Evolutionary conservation across 257 asterid genomes (phyloP), one percentile per base, ranked within the genome.

Genomic region (Nicotiana undulata): DNA sequence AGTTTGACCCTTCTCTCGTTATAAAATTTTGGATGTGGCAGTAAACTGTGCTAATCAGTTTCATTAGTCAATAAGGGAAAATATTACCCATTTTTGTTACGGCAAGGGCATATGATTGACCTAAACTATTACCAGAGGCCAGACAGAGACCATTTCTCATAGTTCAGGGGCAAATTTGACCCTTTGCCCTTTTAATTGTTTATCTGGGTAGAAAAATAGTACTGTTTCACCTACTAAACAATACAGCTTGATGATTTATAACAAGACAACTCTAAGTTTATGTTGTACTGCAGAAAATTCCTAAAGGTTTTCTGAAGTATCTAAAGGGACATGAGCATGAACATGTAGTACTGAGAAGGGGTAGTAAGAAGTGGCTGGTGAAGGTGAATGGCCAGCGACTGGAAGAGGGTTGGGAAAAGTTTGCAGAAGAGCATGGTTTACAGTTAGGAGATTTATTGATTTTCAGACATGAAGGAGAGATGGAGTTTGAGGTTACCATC

Each of bases 381-480:
- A 82, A 77, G 60, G 9, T 83, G 8, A 58, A 66, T 17, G 82
- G 61, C 37, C 37, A 18, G 4, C 31, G n/a, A 17, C 22, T 65
- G 1, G 64, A 52, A 28, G 76, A 59, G 7, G 80, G 82, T 56
- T 83, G 85, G 85, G 40, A 20, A 20, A 20, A 11, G 4, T 83
- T 83, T 20, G 58, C 44, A 0, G 56, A 32, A 22, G 83, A 83
- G 0, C 29, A 68, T 67, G 75, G 51, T 68, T 18, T 83, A 74
- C 58, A 49, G 13, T 58, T 78, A 24, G 85, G 85, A 12, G 80
- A 79, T 49, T 0, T 79, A 12, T 58, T 79, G 59, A 75, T 79
- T 26, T 83, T 83, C n/a, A 58, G 76, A 31, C 85, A 83, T 56
- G 80, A 83, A 83, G 82, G 85, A 55, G 4, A 79, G 3, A 79